Conservation (phyloP, 1,284 basidiomycete species). For the Cryptococcus amylolentus region DNA sequence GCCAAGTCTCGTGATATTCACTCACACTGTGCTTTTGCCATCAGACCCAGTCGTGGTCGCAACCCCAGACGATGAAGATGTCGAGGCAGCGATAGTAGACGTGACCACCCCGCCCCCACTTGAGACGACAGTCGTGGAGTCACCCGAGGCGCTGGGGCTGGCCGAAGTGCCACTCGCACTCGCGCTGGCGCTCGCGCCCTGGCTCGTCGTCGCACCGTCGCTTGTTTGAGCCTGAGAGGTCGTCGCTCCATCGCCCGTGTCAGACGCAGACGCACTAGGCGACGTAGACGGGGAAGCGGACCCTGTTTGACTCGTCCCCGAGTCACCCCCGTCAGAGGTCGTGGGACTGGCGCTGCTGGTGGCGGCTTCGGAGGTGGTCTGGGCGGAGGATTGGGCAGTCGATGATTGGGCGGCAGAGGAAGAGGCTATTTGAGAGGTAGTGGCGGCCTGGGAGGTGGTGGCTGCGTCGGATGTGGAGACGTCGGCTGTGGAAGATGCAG, state of each 20-base stretch:
- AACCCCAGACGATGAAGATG: slow-evolving; percentile 3
- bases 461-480: neutral
- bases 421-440: neutral
- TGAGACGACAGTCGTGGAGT: neutral
- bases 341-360: neutral
- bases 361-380: neutral
- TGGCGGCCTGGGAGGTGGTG: neutral
- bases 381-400: slow-evolving; percentile 3
- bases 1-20: neutral
- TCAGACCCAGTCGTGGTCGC: slow-evolving; percentile 15
- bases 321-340: neutral
- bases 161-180: neutral
- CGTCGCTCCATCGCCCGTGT: neutral
- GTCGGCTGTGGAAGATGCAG: neutral
- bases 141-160: neutral
- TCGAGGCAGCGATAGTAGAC: neutral
- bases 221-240: neutral
- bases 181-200: neutral
- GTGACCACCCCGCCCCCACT: slow-evolving; percentile 1
- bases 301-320: neutral
- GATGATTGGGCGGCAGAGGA: slow-evolving; percentile 8
- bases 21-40: slow-evolving; percentile 17
- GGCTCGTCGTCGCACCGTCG: slow-evolving; percentile 1
- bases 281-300: slow-evolving; percentile 1
- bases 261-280: slow-evolving; percentile 2